Evolutionary conservation across 1,284 basidiomycete species (phyloP), one percentile per base, ranked within the genome.

Genomic region (Microbotryum scabiosae): DNA sequence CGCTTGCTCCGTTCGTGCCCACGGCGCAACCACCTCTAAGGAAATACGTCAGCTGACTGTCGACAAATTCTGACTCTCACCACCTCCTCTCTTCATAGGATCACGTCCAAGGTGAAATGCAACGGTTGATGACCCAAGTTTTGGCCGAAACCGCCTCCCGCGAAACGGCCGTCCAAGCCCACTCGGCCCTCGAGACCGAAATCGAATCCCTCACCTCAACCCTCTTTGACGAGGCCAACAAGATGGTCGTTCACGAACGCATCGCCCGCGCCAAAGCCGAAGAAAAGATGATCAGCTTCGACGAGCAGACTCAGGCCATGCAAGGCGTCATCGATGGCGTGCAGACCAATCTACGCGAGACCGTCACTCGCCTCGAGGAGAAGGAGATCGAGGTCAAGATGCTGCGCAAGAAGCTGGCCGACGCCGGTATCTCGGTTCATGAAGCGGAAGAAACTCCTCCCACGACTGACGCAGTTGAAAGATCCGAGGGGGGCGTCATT

Each of bases 111-210:
- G 76, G 84, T 9, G 96, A 98, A 77, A 86, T 98, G 71, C 94
- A 86, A 69, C 83, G 90, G 32, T 80, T 98, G 66, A 97, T 97
- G 84, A 89, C 94, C 69, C 86, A 86, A 56, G 86, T 93, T 23
- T 90, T 92, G 16, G 91, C 96, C 71, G 94, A 97, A 76, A 91
- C 93, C 23, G 85, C 89, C 4, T 84, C 86, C 68, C 82, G 92
- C 21, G 92, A 91, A 20, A 86, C 90, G 73, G 94, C 93, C 2
- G 92, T 94, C 75, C 84, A 81, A 63, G 89, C 87, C 20, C 83
- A 87, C 49, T 80, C 77, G 25, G 76, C 76, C 63, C 93, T 96
- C 69, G 88, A 90, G 76, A 82, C 70, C 28, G 77, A 78, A 65
- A 70, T 98, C 50, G 93, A 97, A 74, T 90, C 97, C 75, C 83